phyloP scores from a whole-genome alignment of 2,329 filamentous ascomycete species.

The Fusarium coffeatum region DNA sequence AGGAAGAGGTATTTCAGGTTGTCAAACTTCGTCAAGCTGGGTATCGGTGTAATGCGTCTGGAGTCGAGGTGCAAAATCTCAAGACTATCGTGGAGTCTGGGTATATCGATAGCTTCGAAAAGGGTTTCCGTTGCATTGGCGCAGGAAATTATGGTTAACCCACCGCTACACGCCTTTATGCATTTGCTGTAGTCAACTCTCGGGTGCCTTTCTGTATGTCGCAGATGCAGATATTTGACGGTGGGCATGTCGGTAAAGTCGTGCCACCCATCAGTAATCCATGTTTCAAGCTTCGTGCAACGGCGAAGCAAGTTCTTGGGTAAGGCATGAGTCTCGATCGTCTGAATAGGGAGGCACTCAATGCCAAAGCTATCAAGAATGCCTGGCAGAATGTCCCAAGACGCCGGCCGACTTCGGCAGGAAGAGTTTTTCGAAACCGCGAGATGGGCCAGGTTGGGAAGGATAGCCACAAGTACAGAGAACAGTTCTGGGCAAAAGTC shows the following conservation, averaged over 20 bases:
- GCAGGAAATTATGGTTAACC: not conserved
- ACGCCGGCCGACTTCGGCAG: too few species aligned
- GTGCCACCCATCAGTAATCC: not conserved
- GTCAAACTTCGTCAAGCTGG: not conserved
- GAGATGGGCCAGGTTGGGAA: not conserved
- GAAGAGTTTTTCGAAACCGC: too few species aligned
- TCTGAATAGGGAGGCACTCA: not conserved
- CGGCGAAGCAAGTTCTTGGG: not conserved
- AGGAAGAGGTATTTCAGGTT: not conserved
- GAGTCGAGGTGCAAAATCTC: not conserved
- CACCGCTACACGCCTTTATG: not conserved
- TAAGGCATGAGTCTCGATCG: not conserved
- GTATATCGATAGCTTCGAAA: not conserved
- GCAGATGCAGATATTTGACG: not conserved
- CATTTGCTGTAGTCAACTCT: not conserved
- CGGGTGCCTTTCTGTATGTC: accelerated
- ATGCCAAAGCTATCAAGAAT: not conserved
- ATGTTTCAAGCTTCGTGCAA: not conserved
- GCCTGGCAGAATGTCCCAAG: too few species aligned
- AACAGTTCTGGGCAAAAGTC: not conserved
- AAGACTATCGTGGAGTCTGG: not conserved
- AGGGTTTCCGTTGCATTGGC: accelerated
- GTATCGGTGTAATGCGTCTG: not conserved
- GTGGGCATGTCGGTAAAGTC: not conserved
- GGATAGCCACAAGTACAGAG: not conserved